Conservation (phyloP, 345 rosid species). For the Lepidium aucheri region DNA sequence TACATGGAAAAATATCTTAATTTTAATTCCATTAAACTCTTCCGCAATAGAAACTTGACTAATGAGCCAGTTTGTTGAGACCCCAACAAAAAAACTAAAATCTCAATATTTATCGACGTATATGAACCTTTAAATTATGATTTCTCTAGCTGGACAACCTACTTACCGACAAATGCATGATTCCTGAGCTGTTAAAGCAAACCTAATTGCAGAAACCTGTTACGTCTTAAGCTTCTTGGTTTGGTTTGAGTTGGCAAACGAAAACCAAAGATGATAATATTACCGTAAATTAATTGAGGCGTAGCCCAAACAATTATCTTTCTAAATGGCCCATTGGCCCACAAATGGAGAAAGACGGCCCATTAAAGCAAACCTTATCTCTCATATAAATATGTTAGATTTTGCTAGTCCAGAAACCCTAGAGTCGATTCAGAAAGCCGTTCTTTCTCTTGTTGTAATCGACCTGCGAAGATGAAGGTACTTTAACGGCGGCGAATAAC, state of each 20-base stretch:
- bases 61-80: too few relatives aligned
- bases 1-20: too few relatives aligned
- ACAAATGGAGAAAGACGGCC: background rate
- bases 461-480: conserved; percentile 23
- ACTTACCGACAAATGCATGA: background rate
- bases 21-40: too few relatives aligned
- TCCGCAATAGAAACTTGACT: too few relatives aligned
- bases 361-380: background rate
- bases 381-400: background rate
- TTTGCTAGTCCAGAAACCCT: background rate
- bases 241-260: background rate
- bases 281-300: too few relatives aligned
- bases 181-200: background rate
- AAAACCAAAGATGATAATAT: too few relatives aligned
- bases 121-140: background rate
- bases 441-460: background rate
- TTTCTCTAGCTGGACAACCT: background rate
- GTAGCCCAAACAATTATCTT: too few relatives aligned
- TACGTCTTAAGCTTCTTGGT: background rate
- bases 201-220: background rate
- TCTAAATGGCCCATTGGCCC: background rate
- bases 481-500: background rate
- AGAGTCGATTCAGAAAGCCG: conserved; percentile 1
- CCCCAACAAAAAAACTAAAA: too few relatives aligned
- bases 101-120: background rate